Evolutionary conservation across 306 rosid species (phyloP), one percentile per base, ranked within the genome.

Genomic region (Sicyos baderoa): DNA sequence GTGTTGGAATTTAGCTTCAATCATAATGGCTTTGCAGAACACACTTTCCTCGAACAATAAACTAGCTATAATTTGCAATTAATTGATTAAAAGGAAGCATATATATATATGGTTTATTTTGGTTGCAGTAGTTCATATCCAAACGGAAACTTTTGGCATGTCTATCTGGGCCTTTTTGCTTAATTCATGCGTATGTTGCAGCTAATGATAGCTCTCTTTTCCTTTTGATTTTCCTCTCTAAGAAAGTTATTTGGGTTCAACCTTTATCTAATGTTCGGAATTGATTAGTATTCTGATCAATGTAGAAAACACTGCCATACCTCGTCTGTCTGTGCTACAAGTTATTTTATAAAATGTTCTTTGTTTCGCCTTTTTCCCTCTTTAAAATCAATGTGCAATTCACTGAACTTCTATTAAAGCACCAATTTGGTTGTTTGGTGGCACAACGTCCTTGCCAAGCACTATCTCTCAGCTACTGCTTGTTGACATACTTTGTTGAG

Each of bases 141-240:
- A 15, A 32, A 59, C 32, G 21, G 62, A 59, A 15, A 32, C 66
- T 59, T n/a, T 32, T 59, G 67, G 22, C 63, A 57, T 60, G 50
- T 61, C 68, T 61, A n/a, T 61, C 64, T 25, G 35, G 17, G 48
- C 49, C 25, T 29, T 56, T 27, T 6, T 13, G 64, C 44, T 25
- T 15, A 58, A 12, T 16, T 29, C 14, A 8, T n/a, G 45, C 48
- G 9, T 18, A 15, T 58, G 65, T 25, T 15, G 45, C 12, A 27
- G 35, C 61, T 55, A 22, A 22, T 23, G 37, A 55, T 55, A 22
- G 16, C 35, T 22, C 8, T 58, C 58, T 54, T 22, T 56, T 56
- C 37, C 62, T 22, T 56, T 5, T 56, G 17, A 6, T 3, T 56
- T 56, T 56, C 23, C 45, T 40, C 95, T 81, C 14, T 59, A 32